Percentiles rank a stretch among this genome's conserved stretches.
Conservation (phyloP, 2,329 filamentous ascomycete species). For the Chrysoporthe cubensis region DNA sequence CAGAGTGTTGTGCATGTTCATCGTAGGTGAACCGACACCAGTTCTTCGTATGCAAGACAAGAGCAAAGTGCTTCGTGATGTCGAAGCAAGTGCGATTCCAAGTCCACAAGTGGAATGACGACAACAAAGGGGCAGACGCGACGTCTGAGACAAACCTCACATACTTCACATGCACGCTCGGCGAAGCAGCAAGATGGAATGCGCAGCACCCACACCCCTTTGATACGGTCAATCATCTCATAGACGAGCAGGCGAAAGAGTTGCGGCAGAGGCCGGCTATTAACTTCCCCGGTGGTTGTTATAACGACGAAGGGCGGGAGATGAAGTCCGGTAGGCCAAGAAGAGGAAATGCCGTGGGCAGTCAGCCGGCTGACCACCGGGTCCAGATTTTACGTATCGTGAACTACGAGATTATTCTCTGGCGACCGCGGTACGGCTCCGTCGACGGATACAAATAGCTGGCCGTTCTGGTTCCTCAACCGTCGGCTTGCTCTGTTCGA, state of each 20-base stretch:
- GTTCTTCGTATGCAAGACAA: no score
- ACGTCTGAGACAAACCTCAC: constrained; percentile 37
- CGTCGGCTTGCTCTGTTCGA: constrained; percentile 59
- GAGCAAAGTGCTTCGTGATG: background rate
- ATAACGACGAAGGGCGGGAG: constrained; percentile 18
- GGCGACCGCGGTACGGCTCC: constrained; percentile 20
- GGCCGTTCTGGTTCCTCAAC: constrained; percentile 22
- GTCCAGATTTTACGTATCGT: constrained; percentile 35
- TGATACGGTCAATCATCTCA: constrained; percentile 52
- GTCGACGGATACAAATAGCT: constrained; percentile 24
- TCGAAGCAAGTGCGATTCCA: constrained; percentile 22
- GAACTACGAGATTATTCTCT: constrained; percentile 38
- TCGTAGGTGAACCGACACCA: no score
- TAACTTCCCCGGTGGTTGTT: constrained; percentile 26
- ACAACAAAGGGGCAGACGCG: background rate
- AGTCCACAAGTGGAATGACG: constrained; percentile 11
- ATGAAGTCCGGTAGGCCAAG: constrained; percentile 26
- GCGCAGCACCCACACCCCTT: constrained; percentile 40
- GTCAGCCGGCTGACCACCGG: background rate
- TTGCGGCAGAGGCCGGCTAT: constrained; percentile 46
- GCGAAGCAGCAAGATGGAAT: constrained; percentile 51
- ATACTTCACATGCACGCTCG: constrained; percentile 66
- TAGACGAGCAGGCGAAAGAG: constrained; percentile 50
- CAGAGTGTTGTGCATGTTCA: background rate
- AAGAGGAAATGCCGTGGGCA: background rate